Base-by-base conservation (phyloP, 2,329 filamentous ascomycete species). In the Verticillium isaacii region DNA sequence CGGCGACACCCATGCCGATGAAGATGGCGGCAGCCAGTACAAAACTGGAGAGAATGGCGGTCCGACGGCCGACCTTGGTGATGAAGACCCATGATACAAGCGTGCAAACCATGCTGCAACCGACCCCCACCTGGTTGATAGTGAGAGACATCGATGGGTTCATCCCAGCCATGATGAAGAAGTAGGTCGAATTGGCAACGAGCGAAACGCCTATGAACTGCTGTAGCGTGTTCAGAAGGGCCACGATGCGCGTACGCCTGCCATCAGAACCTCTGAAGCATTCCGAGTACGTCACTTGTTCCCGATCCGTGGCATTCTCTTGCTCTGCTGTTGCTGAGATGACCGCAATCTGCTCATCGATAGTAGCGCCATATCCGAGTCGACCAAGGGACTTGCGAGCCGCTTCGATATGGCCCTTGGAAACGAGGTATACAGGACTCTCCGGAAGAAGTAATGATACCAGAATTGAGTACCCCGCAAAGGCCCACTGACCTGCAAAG, bases 401-500 rank as follows among this genome's bases (percentile, higher is more conserved):
- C 14, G 56, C 50, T 29, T 63, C 59, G 9, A 39, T 25, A n/a
- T 54, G 25, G 25, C 60, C 54, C 14, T 39, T 32, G 19, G 23
- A 15, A 8, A 59, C 25, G 12, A 59, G 23, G 55, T 56, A 61
- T 11, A 63, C 56, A 3, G 59, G 61, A 56, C 59, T 59, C 23
- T 61, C 60, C 2, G 59, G 59, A 1, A 61, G 32, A n/a, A 61
- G 6, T 7, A 57, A 56, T 1, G 60, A 23, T 1, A 58, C 61
- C 0, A 61, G 11, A 2, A 56, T 39, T 11, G 62, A 54, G 17
- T 41, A 37, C 7, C 37, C 60, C 3, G 56, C 36, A 14, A 61
- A 61, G 3, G 59, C 57, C 63, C 63, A 64, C 19, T 59, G 61
- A 15, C 54, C 56, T n/a, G 59, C 61, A 5, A 63, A 58, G 1